Base-by-base conservation (phyloP, 2,329 filamentous ascomycete genomes). In the Penicillium digitatum region DNA sequence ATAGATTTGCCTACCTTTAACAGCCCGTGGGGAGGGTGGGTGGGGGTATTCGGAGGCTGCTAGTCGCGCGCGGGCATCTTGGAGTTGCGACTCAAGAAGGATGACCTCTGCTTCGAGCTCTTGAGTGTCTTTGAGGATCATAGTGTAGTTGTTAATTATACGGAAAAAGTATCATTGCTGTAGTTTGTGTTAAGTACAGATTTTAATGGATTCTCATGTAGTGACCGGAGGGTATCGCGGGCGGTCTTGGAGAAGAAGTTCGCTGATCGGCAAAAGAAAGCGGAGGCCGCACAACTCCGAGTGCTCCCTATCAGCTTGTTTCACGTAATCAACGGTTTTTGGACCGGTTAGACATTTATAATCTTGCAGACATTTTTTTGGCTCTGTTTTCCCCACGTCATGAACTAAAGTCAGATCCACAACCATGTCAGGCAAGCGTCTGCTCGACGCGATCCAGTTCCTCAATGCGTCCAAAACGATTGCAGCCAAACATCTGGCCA, bases 401-500 rank as follows among this genome's bases (percentile, higher is more conserved):
- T 68, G 66, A 59, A 47, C 61, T 59, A 52, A 51, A 45, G 45
- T 43, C 57, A 58, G 38, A n/a, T 42, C 24, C 20, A 27, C 31
- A 16, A 55, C 47, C 44, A 83, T 83, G 81, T 77, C 79, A 52
- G 80, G 80, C 54, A 80, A 82, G 81, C 75, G 86, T 82, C 75
- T 83, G 80, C 68, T 91, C 69, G 89, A 92, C 76, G 77, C 88
- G 65, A 84, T 86, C 62, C 83, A 86, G 57, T 79, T 92, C 61
- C 79, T 87, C 71, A 84, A 81, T 77, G 88, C 85, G 69, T 87
- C 87, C 48, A 82, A 85, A 56, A 82, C 82, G 32, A 81, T 92
- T 57, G 87, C 86, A 66, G 78, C 73, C 72, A 82, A 84, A 69
- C 85, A 87, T 67, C 71, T 84, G 54, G 75, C 74, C 39, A 78